Percentiles rank a stretch among this genome's conserved stretches.
Evolutionary conservation across 2,329 filamentous ascomycete genomes (phyloP).

Genomic region (Botryotinia convoluta): DNA sequence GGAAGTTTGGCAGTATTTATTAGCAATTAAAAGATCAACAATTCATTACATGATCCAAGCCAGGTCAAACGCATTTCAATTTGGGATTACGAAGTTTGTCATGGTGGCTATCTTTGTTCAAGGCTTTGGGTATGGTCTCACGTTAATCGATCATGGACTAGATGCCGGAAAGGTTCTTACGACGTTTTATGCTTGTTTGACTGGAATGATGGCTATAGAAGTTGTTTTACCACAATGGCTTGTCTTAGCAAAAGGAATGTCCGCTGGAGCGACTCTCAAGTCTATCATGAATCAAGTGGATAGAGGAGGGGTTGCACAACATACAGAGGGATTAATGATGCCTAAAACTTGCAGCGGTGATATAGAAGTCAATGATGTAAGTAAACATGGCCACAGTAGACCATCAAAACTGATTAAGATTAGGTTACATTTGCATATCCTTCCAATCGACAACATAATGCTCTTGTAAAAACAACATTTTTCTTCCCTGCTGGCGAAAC

Average conservation of each 20-base stretch:
- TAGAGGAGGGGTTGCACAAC: slow-evolving; percentile 30
- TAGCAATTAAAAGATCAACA: slow-evolving; percentile 56
- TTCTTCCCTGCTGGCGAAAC: slow-evolving; percentile 69
- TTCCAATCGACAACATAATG: slow-evolving; percentile 57
- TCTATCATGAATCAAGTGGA: slow-evolving; percentile 42
- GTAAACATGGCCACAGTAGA: slow-evolving; percentile 29
- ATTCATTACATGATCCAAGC: slow-evolving; percentile 66
- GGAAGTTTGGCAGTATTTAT: slow-evolving; percentile 65
- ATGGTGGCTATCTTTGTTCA: slow-evolving; percentile 77
- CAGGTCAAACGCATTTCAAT: slow-evolving; percentile 66
- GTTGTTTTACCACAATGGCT: slow-evolving; percentile 73
- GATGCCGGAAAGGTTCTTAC: slow-evolving; percentile 70
- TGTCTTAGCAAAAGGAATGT: slow-evolving; percentile 74
- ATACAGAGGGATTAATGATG: slow-evolving; percentile 36
- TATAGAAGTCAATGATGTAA: slow-evolving; percentile 67
- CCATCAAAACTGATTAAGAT: slow-evolving; percentile 25
- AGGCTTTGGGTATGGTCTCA: slow-evolving; percentile 84
- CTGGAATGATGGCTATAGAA: slow-evolving; percentile 73
- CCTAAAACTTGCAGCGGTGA: slow-evolving; percentile 58
- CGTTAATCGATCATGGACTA: slow-evolving; percentile 58
- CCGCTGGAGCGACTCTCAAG: slow-evolving; percentile 64
- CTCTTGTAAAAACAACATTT: slow-evolving; percentile 62
- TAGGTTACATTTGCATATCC: slow-evolving; percentile 84
- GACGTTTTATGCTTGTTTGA: slow-evolving; percentile 79
- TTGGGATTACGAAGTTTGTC: slow-evolving; percentile 71